phyloP scores from a whole-genome alignment of 1,284 basidiomycete species.

The Cryptococcus sp. region DNA sequence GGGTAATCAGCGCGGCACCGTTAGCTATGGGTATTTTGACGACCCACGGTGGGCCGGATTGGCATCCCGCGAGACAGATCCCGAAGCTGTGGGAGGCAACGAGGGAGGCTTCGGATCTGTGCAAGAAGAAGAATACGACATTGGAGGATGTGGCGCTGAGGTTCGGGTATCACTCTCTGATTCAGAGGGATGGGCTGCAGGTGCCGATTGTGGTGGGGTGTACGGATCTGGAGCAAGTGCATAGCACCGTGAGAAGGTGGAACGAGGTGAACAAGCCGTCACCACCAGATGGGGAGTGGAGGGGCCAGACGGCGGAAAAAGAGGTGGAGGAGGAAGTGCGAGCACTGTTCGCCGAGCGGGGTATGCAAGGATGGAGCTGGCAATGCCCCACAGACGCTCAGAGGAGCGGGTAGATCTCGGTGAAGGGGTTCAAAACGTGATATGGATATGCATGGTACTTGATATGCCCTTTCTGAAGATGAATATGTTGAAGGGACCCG shows the following conservation, averaged over 20 bases:
- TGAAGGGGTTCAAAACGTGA: not conserved
- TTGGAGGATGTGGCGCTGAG: slow-evolving; percentile 69
- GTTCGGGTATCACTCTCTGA: slow-evolving; percentile 61
- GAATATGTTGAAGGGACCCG: no score
- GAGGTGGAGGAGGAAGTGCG: slow-evolving; percentile 56
- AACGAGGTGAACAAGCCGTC: slow-evolving; percentile 54
- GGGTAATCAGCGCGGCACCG: slow-evolving; percentile 81
- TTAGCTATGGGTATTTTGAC: slow-evolving; percentile 89
- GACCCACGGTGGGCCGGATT: slow-evolving; percentile 59
- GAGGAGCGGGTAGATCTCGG: slow-evolving; percentile 7
- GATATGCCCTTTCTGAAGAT: no score
- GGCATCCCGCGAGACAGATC: slow-evolving; percentile 71
- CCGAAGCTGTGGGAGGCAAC: slow-evolving; percentile 21
- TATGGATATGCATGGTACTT: no score
- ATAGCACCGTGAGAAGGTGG: slow-evolving; percentile 67
- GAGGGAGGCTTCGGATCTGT: slow-evolving; percentile 26
- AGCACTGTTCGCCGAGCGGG: slow-evolving; percentile 55
- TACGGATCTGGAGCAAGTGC: slow-evolving; percentile 66
- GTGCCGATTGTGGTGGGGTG: slow-evolving; percentile 74
- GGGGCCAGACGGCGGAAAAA: slow-evolving; percentile 53
- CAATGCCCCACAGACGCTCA: slow-evolving; percentile 24
- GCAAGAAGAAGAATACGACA: slow-evolving; percentile 37
- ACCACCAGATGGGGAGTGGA: slow-evolving; percentile 37
- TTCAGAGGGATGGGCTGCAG: slow-evolving; percentile 28
- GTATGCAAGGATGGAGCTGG: slow-evolving; percentile 56